Evolutionary conservation across 2,329 filamentous ascomycete species (phyloP).

Genomic region (Teratosphaeria nubilosa): DNA sequence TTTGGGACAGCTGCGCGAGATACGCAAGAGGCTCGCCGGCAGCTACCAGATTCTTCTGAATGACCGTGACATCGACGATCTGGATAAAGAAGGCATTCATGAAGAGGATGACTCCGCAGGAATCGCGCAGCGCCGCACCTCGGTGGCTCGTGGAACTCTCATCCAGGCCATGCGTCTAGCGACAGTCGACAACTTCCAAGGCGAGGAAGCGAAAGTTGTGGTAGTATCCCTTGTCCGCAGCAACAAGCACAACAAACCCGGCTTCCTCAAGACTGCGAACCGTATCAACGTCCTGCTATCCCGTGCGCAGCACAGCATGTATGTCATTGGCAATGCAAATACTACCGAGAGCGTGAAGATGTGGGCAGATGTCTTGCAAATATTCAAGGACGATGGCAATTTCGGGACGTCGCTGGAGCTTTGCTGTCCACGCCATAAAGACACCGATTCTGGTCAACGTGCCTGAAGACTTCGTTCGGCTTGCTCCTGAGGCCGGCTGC

Average conservation of each 20-base stretch:
- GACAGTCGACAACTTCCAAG: slow-evolving; percentile 63
- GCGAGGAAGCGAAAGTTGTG: slow-evolving; percentile 63
- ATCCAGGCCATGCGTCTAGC: slow-evolving; percentile 45
- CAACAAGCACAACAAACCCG: slow-evolving; percentile 48
- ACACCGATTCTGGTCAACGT: slow-evolving; percentile 41
- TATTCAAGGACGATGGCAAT: slow-evolving; percentile 38
- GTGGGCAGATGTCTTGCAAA: slow-evolving; percentile 51
- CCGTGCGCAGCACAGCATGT: slow-evolving; percentile 60
- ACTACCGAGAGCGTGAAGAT: slow-evolving; percentile 49
- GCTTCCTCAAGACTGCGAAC: slow-evolving; percentile 57
- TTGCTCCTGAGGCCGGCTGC: slow-evolving; percentile 55
- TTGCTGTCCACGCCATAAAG: slow-evolving; percentile 51
- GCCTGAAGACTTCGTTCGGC: slow-evolving; percentile 48
- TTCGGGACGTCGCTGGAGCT: slow-evolving; percentile 45
- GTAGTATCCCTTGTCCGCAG: slow-evolving; percentile 62
- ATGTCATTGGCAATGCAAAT: slow-evolving; percentile 54
- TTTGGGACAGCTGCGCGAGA: slow-evolving; percentile 45
- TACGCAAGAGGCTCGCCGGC: slow-evolving; percentile 36
- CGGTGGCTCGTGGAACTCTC: slow-evolving; percentile 25
- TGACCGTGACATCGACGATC: slow-evolving; percentile 50
- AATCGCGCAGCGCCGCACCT: not conserved
- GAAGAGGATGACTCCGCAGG: slow-evolving; percentile 1
- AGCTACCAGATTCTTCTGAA: slow-evolving; percentile 53
- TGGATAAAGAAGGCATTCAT: slow-evolving; percentile 25
- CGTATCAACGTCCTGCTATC: slow-evolving; percentile 60